These are phyloP conservation scores for Theobroma cacao DNA, from an alignment of 345 rosid species.

Conservation along the genomic window DNA sequence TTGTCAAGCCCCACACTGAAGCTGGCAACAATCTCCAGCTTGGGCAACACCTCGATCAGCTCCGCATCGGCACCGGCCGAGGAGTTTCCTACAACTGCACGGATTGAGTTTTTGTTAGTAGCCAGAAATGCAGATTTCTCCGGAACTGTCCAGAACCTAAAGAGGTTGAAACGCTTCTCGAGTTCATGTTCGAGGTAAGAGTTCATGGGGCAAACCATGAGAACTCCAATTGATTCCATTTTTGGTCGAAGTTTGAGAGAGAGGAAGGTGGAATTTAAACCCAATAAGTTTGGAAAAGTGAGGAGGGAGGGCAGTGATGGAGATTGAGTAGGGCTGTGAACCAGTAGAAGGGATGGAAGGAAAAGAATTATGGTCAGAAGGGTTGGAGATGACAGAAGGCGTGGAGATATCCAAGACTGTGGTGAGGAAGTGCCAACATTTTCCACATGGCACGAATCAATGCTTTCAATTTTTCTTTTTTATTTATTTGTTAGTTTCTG, in stretches of 20 bases:
- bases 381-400: not conserved
- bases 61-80: constrained; percentile 47
- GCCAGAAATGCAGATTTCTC: constrained; percentile 30
- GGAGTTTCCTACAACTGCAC: constrained; percentile 46
- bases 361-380: not conserved
- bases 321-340: not conserved
- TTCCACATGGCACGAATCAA: not conserved
- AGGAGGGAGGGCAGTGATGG: not conserved
- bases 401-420: not conserved
- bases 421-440: not conserved
- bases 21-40: constrained; percentile 55
- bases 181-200: constrained; percentile 51
- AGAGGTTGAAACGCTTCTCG: constrained; percentile 41
- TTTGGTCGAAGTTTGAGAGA: not conserved
- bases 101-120: constrained; percentile 29
- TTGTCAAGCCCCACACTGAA: constrained; percentile 63
- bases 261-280: not conserved
- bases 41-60: constrained; percentile 51
- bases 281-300: not conserved
- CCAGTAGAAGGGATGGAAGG: not conserved
- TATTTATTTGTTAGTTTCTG: too few relatives aligned
- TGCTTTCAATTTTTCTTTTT: too few relatives aligned
- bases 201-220: constrained; percentile 50
- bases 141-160: constrained; percentile 40
- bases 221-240: constrained; percentile 49